phyloP scores from a whole-genome alignment of 2,329 filamentous ascomycete species.

The Colletotrichum orchidophilum region DNA sequence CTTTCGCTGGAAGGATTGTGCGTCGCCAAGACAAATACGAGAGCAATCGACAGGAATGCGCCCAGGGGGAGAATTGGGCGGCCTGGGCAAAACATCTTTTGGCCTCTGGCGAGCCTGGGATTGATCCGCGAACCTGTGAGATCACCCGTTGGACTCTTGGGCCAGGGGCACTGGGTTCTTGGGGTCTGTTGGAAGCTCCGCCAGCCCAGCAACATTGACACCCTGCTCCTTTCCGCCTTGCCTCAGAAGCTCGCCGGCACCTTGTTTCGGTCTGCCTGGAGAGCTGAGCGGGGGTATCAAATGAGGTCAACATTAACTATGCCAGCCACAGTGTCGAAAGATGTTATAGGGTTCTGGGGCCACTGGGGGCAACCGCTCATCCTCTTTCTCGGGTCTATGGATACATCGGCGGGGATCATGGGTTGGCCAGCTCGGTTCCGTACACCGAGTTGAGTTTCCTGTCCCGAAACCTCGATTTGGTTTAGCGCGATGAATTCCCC shows the following conservation, averaged over 20 bases:
- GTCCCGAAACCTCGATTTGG: neutral
- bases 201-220: neutral
- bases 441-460: neutral
- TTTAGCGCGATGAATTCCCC: neutral
- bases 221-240: neutral
- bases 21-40: conserved; percentile 26
- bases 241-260: neutral
- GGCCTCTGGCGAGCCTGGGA: conserved; percentile 26
- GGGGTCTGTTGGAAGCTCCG: conserved; percentile 2
- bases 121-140: conserved; percentile 13
- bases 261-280: neutral
- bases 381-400: neutral
- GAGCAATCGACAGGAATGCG: conserved; percentile 13
- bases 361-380: neutral
- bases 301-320: conserved; percentile 14
- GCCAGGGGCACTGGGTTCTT: conserved; percentile 15
- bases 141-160: conserved; percentile 16
- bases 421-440: neutral
- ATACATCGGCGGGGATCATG: neutral
- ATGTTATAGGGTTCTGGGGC: neutral
- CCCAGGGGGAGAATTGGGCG: conserved; percentile 2
- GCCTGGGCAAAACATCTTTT: conserved; percentile 27
- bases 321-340: neutral
- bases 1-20: neutral
- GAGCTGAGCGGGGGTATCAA: neutral